Evolutionary conservation across 371 early-diverging fungal species (phyloP).

Genomic region (Parasitella parasitica): DNA sequence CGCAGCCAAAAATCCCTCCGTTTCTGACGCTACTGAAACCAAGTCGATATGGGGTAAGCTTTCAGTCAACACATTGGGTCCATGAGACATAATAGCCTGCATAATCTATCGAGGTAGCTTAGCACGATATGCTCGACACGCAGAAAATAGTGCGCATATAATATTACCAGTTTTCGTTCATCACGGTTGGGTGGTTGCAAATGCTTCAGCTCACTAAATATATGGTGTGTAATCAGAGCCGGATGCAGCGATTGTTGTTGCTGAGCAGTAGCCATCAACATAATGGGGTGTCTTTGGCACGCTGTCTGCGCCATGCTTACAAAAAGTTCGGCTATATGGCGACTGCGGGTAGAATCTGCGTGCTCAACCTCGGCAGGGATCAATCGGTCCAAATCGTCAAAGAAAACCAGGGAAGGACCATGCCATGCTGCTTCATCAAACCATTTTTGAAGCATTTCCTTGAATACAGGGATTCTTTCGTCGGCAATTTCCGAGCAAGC

Average conservation of each 20-base stretch:
- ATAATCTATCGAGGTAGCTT: constrained; percentile 40
- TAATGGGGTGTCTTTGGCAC: constrained; percentile 52
- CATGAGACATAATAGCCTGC: constrained; percentile 55
- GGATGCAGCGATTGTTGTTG: constrained; percentile 72
- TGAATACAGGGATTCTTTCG: constrained; percentile 63
- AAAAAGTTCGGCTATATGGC: constrained; percentile 73
- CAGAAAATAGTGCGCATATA: not conserved
- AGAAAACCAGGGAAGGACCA: constrained; percentile 84
- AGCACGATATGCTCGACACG: not conserved
- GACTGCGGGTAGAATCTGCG: constrained; percentile 66
- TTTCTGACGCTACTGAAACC: constrained; percentile 72
- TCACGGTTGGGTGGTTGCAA: constrained; percentile 69
- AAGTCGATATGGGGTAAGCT: constrained; percentile 62
- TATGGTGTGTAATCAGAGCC: constrained; percentile 59
- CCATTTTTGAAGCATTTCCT: constrained; percentile 62
- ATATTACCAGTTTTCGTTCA: constrained; percentile 65
- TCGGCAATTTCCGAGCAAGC: constrained; percentile 68
- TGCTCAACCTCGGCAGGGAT: constrained; percentile 84
- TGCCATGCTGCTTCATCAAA: constrained; percentile 75
- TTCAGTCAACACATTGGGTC: constrained; percentile 29
- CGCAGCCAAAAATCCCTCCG: constrained; percentile 88
- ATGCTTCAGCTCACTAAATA: constrained; percentile 68
- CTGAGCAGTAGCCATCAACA: constrained; percentile 69
- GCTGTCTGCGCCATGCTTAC: constrained; percentile 45
- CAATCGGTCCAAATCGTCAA: constrained; percentile 97